These are phyloP conservation scores for Hawksworthiomyces lignivorus DNA, from an alignment of 2,329 filamentous ascomycete genomes.

Conservation along the genomic window DNA sequence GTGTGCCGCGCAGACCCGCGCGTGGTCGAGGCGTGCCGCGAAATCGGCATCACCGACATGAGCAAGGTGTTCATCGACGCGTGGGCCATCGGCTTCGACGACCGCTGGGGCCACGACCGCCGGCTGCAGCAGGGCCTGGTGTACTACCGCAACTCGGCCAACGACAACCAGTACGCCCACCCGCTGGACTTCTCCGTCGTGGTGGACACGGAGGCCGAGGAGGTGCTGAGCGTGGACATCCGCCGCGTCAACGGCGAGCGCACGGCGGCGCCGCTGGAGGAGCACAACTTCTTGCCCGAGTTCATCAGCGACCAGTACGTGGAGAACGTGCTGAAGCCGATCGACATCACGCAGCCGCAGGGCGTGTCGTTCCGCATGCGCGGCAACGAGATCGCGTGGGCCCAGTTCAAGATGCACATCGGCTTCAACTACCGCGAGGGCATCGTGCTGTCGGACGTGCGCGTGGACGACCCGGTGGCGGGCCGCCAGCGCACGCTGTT, in stretches of 20 bases:
- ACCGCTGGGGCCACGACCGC: constrained; percentile 71
- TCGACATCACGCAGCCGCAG: constrained; percentile 67
- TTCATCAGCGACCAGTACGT: constrained; percentile 68
- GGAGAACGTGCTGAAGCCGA: constrained; percentile 62
- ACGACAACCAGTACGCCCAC: constrained; percentile 85
- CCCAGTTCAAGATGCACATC: constrained; percentile 87
- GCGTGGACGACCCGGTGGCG: constrained; percentile 65
- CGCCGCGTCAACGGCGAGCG: constrained; percentile 69
- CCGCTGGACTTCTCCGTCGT: constrained; percentile 92
- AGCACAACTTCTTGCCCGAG: constrained; percentile 70
- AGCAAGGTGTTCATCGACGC: constrained; percentile 92
- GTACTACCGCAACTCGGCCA: constrained; percentile 82
- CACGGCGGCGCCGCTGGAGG: constrained; percentile 63
- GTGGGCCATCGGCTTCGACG: constrained; percentile 93
- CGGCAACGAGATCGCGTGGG: constrained; percentile 73
- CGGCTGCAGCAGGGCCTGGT: constrained; percentile 87
- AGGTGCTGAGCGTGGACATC: constrained; percentile 77
- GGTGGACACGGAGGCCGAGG: constrained; percentile 69
- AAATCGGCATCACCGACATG: constrained; percentile 78
- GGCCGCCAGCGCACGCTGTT: constrained; percentile 71
- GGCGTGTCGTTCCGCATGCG: constrained; percentile 69
- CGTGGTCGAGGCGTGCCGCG: constrained; percentile 86
- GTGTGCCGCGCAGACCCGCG: constrained; percentile 70
- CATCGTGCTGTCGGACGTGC: constrained; percentile 83
- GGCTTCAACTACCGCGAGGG: constrained; percentile 95